Conservation (phyloP, 2,329 filamentous ascomycete genomes). For the Penicillium sp. region DNA sequence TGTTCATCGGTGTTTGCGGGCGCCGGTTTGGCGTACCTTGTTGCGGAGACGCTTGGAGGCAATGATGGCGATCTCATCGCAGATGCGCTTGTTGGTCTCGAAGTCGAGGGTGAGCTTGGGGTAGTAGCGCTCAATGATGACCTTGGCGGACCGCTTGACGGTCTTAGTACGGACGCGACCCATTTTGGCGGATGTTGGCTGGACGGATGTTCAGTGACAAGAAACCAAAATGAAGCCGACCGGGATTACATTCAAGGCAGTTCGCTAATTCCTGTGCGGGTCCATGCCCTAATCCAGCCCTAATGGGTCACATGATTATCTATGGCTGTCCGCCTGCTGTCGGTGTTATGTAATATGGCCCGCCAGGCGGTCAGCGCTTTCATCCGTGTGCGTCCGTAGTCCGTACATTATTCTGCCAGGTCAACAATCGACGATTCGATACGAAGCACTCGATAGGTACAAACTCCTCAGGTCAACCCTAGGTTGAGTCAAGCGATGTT, state of each 20-base stretch:
- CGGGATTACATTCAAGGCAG: conserved; percentile 19
- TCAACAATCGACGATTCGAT: too few species aligned
- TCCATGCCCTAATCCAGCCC: conserved; percentile 25
- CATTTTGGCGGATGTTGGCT: conserved; percentile 48
- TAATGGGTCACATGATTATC: conserved; percentile 20
- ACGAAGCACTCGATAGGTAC: too few species aligned
- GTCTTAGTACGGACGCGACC: conserved; percentile 59
- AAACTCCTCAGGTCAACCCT: neutral
- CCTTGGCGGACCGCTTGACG: conserved; percentile 90
- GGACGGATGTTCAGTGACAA: conserved; percentile 34
- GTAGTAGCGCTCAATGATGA: conserved; percentile 99
- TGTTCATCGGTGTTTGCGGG: neutral
- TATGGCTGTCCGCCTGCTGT: too few species aligned
- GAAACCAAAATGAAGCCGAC: conserved; percentile 12
- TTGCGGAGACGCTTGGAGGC: conserved; percentile 98
- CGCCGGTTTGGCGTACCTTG: conserved; percentile 68
- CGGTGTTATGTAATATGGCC: neutral
- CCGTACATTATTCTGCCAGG: too few species aligned
- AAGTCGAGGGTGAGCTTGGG: conserved; percentile 98
- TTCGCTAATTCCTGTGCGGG: conserved; percentile 32
- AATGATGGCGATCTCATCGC: conserved; percentile 99
- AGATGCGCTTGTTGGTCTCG: conserved; percentile 99
- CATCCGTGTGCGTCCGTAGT: too few species aligned
- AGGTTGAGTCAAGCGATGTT: neutral
- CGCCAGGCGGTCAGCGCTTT: neutral